Evolutionary conservation across 208 protist species (phyloP).

Genomic region (Acanthamoeba sp.): DNA sequence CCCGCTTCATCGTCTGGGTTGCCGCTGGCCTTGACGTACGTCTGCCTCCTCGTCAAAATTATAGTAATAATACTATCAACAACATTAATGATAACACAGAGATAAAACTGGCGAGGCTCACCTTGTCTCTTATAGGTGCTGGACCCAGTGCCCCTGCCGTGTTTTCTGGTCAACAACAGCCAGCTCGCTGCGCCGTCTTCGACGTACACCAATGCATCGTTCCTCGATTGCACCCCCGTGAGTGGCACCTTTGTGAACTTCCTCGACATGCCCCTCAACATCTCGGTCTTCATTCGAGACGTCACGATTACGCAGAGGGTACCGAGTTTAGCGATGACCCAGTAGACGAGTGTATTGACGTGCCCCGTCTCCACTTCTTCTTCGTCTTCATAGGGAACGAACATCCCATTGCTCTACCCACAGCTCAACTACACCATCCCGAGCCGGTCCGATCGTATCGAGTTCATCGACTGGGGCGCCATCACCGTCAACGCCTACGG

Average conservation of each 20-base stretch:
- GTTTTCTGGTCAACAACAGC: background rate
- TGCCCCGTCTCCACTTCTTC: no score
- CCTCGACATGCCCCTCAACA: background rate
- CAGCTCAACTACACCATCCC: slow-evolving; percentile 75
- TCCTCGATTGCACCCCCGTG: background rate
- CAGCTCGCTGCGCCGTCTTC: background rate
- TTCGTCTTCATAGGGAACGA: background rate
- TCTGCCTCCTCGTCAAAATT: no score
- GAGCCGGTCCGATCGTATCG: background rate
- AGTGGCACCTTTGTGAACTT: background rate
- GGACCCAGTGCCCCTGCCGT: background rate
- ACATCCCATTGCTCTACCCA: slow-evolving; percentile 59
- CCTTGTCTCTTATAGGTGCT: background rate
- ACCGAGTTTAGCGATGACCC: no score
- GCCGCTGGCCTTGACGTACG: background rate
- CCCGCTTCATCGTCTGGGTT: slow-evolving; percentile 19
- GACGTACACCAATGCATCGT: background rate
- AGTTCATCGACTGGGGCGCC: slow-evolving; percentile 54
- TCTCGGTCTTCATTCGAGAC: slow-evolving; percentile 75
- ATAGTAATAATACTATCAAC: no score
- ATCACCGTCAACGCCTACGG: slow-evolving; percentile 67
- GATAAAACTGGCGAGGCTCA: no score
- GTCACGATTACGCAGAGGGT: slow-evolving; percentile 59
- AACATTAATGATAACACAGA: no score
- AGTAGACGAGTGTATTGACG: no score